These are phyloP conservation scores for Anisogramma anomala DNA, from an alignment of 2,329 filamentous ascomycete genomes.

Conservation along the genomic window DNA sequence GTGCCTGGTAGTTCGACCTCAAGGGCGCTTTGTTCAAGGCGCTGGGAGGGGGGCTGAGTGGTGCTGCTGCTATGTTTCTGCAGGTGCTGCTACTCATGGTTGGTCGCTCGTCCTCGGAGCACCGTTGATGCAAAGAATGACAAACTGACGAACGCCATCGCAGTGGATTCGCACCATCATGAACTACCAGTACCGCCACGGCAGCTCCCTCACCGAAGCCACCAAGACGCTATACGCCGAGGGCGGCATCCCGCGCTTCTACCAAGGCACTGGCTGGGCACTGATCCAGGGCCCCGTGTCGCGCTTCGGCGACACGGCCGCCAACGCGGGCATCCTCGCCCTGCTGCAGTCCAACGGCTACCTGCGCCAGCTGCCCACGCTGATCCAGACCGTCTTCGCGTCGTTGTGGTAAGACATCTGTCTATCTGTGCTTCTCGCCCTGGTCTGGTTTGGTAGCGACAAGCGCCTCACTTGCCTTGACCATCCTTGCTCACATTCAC, in stretches of 20 bases:
- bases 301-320: constrained; percentile 36
- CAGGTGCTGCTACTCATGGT: constrained; percentile 38
- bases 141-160: too few relatives aligned
- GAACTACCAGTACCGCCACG: constrained; percentile 40
- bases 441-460: too few relatives aligned
- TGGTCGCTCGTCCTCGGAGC: constrained; percentile 10
- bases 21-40: constrained; percentile 32
- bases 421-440: too few relatives aligned
- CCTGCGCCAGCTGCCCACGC: constrained; percentile 30
- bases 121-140: not conserved
- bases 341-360: constrained; percentile 35
- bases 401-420: constrained; percentile 27
- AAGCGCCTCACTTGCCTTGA: too few relatives aligned
- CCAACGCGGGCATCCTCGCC: constrained; percentile 38
- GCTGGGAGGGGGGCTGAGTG: constrained; percentile 34
- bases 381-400: constrained; percentile 34
- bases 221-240: constrained; percentile 30
- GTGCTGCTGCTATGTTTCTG: constrained; percentile 36
- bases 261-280: constrained; percentile 33
- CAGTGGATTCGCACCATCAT: constrained; percentile 38
- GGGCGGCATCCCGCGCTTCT: constrained; percentile 32
- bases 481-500: too few relatives aligned
- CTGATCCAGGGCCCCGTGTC: constrained; percentile 35
- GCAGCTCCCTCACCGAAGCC: constrained; percentile 29
- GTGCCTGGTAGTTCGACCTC: constrained; percentile 29